phyloP scores from a whole-genome alignment of 768 basidiomycete genomes.

The Suillus brevipes region DNA sequence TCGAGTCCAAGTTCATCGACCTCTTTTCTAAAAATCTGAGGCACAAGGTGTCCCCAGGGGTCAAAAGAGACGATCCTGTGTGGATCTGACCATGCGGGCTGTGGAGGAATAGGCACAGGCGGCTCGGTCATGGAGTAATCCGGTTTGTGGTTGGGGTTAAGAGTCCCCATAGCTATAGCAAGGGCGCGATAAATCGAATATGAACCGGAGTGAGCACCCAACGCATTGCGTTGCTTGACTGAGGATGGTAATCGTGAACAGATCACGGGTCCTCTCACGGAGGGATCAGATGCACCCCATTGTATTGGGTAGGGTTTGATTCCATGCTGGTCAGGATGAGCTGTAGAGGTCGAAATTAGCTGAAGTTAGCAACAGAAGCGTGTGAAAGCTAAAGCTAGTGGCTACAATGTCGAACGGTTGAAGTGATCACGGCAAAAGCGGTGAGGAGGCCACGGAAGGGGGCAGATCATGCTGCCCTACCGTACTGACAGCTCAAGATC shows the following conservation, averaged over 20 bases:
- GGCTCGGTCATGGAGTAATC: constrained; percentile 85
- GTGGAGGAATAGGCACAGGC: constrained; percentile 74
- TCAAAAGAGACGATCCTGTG: constrained; percentile 89
- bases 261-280: constrained; percentile 80
- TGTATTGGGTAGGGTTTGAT: constrained; percentile 75
- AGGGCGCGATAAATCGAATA: constrained; percentile 96
- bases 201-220: constrained; percentile 91
- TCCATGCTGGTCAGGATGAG: constrained; percentile 93
- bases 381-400: constrained; percentile 11
- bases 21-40: constrained; percentile 64
- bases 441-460: background rate
- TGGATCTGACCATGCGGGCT: constrained; percentile 75
- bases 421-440: background rate
- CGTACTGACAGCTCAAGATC: background rate
- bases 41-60: constrained; percentile 90
- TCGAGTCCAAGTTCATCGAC: constrained; percentile 71
- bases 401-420: constrained; percentile 5
- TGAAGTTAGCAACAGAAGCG: constrained; percentile 7
- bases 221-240: constrained; percentile 89
- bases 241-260: constrained; percentile 81
- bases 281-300: constrained; percentile 76
- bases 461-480: background rate
- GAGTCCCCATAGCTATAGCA: constrained; percentile 85
- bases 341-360: constrained; percentile 26
- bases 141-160: constrained; percentile 77